Evolutionary conservation across 73 alveolate species (phyloP).

Genomic region (Blepharisma japonicum): DNA sequence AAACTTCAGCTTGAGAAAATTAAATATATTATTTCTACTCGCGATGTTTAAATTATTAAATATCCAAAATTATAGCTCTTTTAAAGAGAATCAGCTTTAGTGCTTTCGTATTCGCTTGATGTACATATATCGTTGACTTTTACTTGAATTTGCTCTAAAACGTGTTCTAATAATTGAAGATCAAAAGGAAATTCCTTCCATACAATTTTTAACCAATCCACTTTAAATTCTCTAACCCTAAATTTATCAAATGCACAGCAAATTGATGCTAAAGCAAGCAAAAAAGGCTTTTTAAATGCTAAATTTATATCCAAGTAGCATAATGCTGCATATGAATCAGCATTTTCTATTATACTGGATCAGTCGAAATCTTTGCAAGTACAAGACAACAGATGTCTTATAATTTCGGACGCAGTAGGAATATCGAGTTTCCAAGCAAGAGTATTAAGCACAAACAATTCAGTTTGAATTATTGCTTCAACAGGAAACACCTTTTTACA

Average conservation of each 20-base stretch:
- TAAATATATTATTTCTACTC: no score
- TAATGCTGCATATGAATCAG: not conserved
- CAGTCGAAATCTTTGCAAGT: conserved; percentile 10
- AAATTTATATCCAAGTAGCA: not conserved
- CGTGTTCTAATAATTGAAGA: no score
- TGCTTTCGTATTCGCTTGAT: no score
- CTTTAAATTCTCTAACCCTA: not conserved
- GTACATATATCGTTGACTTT: no score
- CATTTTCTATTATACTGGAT: not conserved
- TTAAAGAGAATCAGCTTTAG: no score
- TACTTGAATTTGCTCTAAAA: no score
- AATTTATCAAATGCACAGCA: not conserved
- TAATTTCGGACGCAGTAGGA: not conserved
- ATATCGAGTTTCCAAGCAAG: conserved; percentile 7
- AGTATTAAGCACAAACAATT: not conserved
- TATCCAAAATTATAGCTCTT: no score
- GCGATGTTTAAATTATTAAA: no score
- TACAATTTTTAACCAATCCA: not conserved
- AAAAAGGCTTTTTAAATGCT: not conserved
- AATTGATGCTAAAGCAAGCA: not conserved
- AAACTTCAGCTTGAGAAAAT: no score
- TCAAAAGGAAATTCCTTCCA: not conserved
- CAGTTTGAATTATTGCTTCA: conserved; percentile 18
- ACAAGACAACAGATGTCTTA: not conserved
- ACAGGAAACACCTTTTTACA: not conserved